phyloP scores from a whole-genome alignment of 306 rosid species.

The Castanopsis chinensis region DNA sequence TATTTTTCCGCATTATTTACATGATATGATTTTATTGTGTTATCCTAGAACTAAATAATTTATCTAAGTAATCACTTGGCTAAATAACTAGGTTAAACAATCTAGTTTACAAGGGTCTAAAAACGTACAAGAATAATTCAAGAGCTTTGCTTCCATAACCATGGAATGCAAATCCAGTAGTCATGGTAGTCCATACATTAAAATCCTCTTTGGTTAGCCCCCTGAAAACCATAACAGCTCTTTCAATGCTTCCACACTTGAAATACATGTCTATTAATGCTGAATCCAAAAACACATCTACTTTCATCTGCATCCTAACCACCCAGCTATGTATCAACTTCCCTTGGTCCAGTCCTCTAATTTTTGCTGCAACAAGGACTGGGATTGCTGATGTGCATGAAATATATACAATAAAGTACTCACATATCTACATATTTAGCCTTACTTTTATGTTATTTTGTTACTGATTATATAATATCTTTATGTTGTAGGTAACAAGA shows the following conservation, averaged over 20 bases:
- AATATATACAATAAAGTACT: too few relatives aligned
- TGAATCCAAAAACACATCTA: slow-evolving; percentile 48
- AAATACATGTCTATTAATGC: slow-evolving; percentile 57
- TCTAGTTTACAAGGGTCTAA: too few relatives aligned
- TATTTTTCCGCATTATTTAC: too few relatives aligned
- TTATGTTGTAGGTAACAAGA: too few relatives aligned
- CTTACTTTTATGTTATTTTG: too few relatives aligned
- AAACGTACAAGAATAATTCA: slow-evolving; percentile 41
- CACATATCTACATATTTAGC: too few relatives aligned
- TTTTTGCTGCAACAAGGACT: slow-evolving; percentile 46
- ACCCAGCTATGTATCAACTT: slow-evolving; percentile 44
- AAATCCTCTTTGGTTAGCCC: slow-evolving; percentile 38
- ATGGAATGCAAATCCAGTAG: slow-evolving; percentile 52
- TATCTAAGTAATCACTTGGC: too few relatives aligned
- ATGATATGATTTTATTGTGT: too few relatives aligned
- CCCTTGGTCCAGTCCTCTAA: slow-evolving; percentile 50
- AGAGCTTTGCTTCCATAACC: slow-evolving; percentile 51
- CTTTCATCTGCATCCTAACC: slow-evolving; percentile 32
- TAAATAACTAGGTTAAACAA: too few relatives aligned
- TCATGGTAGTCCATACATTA: slow-evolving; percentile 53
- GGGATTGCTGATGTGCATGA: slow-evolving; percentile 40
- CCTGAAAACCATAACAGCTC: slow-evolving; percentile 42
- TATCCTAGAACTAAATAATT: too few relatives aligned
- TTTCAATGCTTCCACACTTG: slow-evolving; percentile 48
- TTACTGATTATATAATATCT: too few relatives aligned